A percentile compares a stretch with the other conserved stretches of the same genome.
Evolutionary conservation across 768 basidiomycete species (phyloP).

Genomic region (Naganishia randhawae): DNA sequence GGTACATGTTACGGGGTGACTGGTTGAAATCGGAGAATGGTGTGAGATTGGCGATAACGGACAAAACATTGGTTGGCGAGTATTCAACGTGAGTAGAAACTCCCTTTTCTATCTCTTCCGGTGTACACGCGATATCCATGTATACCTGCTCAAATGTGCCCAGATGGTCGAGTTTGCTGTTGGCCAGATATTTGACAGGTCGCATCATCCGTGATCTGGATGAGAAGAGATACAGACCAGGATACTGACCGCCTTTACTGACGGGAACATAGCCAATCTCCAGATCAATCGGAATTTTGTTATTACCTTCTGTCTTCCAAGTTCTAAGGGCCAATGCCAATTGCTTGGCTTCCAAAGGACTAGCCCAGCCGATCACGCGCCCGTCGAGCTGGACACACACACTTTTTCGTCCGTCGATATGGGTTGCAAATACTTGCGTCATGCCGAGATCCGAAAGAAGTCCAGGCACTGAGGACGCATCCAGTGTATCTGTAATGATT

Average conservation of each 20-base stretch:
- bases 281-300: conserved; percentile 81
- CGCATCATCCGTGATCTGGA: conserved; percentile 91
- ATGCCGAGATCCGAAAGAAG: conserved; percentile 85
- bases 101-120: conserved; percentile 70
- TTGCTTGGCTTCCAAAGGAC: conserved; percentile 65
- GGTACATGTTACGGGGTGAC: conserved; percentile 69
- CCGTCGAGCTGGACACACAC: conserved; percentile 94
- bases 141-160: conserved; percentile 99
- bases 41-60: conserved; percentile 93
- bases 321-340: conserved; percentile 80
- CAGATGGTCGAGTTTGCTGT: conserved; percentile 80
- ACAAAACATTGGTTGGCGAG: conserved; percentile 88
- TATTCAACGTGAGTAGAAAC: conserved; percentile 90
- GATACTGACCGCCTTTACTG: conserved; percentile 91
- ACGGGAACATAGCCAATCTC: conserved; percentile 89
- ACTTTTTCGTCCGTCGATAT: conserved; percentile 74
- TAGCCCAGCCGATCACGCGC: conserved; percentile 87
- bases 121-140: conserved; percentile 92
- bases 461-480: conserved; percentile 71
- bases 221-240: conserved; percentile 88
- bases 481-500: conserved; percentile 72
- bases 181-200: conserved; percentile 84
- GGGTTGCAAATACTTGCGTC: conserved; percentile 79
- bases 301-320: conserved; percentile 86
- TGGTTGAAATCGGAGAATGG: conserved; percentile 99